Conservation (phyloP, 306 rosid species). For the Lathyrus tuberosus region DNA sequence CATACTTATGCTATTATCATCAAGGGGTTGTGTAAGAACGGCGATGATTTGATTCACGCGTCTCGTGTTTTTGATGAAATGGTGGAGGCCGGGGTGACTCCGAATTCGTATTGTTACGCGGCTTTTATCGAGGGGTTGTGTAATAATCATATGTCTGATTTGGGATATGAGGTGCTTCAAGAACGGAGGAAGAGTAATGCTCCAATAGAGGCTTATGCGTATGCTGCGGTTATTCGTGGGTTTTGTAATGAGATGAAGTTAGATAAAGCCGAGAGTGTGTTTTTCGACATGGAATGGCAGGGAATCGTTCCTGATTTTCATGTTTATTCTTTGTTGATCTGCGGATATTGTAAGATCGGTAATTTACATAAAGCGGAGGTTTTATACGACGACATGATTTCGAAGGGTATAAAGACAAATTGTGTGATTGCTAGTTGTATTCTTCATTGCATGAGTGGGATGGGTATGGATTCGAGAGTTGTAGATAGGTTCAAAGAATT, state of each 20-base stretch:
- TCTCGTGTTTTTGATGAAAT: slow-evolving; percentile 60
- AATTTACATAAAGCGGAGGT: slow-evolving; percentile 52
- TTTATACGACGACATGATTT: slow-evolving; percentile 61
- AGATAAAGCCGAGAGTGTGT: slow-evolving; percentile 60
- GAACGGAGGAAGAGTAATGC: slow-evolving; percentile 49
- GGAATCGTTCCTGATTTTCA: slow-evolving; percentile 64
- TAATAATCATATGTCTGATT: slow-evolving; percentile 46
- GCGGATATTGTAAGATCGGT: slow-evolving; percentile 67
- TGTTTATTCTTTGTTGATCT: slow-evolving; percentile 58
- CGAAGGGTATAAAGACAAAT: slow-evolving; percentile 69
- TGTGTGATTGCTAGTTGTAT: slow-evolving; percentile 63
- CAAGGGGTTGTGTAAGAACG: slow-evolving; percentile 68
- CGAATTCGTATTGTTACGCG: slow-evolving; percentile 56
- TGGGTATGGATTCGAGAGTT: slow-evolving; percentile 58
- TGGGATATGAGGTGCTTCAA: slow-evolving; percentile 63
- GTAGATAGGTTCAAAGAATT: slow-evolving; percentile 52
- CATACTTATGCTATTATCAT: slow-evolving; percentile 69
- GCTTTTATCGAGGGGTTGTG: slow-evolving; percentile 81
- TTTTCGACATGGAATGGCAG: slow-evolving; percentile 60
- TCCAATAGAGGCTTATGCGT: slow-evolving; percentile 58
- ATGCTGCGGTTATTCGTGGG: slow-evolving; percentile 63
- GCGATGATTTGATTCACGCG: slow-evolving; percentile 53
- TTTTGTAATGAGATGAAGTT: slow-evolving; percentile 70
- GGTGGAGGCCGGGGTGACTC: slow-evolving; percentile 54
- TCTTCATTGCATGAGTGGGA: slow-evolving; percentile 70